Evolutionary conservation across 225 moss, liverwort and hornwort genomes (phyloP), one percentile per base, ranked within the genome.

Genomic region (Ulota crispa): DNA sequence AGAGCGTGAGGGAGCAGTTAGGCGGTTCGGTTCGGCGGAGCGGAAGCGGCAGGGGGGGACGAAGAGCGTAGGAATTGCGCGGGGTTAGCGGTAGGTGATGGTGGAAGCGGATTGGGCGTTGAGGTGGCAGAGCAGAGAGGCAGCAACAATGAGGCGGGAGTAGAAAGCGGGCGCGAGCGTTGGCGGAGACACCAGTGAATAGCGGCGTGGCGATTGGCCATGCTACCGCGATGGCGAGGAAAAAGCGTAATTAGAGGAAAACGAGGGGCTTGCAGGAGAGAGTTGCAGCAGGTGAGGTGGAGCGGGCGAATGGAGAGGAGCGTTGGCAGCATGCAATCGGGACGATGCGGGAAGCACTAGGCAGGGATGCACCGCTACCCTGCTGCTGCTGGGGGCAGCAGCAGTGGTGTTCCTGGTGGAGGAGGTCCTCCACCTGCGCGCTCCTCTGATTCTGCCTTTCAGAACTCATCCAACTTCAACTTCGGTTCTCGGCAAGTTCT

Each of bases 291-390:
- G 20, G 80, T 42, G 27, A 69, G 76, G 64, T 75, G 19, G 61
- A 47, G 79, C 30, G 79, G 11, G 53, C 53, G 53, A 16, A 62
- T 81, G 64, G 73, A 45, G 26, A 78, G 63, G 71, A 83, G 85
- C 79, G 67, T 83, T 26, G 55, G 78, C 84, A 86, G 86, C 60
- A 88, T 84, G 88, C 76, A 72, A 73, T 78, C 70, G 72, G 82
- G 82, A 83, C 83, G 83, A 87, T 89, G 87, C 82, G 77, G 90
- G 88, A 80, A 80, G 76, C 85, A 83, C 74, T 86, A 88, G 87
- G 92, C 75, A 96, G 91, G 84, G 81, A 96, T 96, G 96, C 92
- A 94, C 91, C 94, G 96, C 62, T 96, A 94, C 87, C 87, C 96
- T 89, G 93, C 96, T 91, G 96, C 93, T 82, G 86, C 85, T 78